Base-by-base conservation (phyloP, 768 basidiomycete genomes). In the Tremella yokohamensis region DNA sequence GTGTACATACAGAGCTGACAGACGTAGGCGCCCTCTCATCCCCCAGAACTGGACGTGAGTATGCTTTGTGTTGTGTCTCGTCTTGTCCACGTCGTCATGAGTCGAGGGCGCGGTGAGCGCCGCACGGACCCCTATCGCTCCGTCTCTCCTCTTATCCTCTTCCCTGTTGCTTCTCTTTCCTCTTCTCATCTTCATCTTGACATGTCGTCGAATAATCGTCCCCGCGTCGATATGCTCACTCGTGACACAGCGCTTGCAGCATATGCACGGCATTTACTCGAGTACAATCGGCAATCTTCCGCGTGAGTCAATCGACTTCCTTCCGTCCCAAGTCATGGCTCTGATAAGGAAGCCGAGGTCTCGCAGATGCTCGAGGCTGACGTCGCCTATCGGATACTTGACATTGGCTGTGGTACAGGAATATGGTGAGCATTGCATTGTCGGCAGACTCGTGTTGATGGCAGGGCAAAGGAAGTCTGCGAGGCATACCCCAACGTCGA, bases 401-500 rank as follows among this genome's bases (percentile, higher is more conserved):
- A 61, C 50, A 50, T 61, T 1, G 60, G 60, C 20, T 61, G 60
- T 40, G 60, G 56, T 18, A 61, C 60, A 15, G 60, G 60, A 24
- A 45, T 16, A 34, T 61, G 60, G 60, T 57, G 29, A 40, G 60
- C 45, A 2, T 18, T n/a, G 12, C 13, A 18, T n/a, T 18, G 9
- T 42, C 3, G 2, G n/a, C 22, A n/a, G 15, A 25, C 13, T 26
- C 29, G 29, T 4, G 29, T 11, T 34, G 29, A 34, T 11, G 8
- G n/a, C 22, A 61, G 60, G 60, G 60, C 55, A 8, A 13, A 50
- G 16, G 60, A 61, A 42, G 42, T 61, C 19, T 22, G 38, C 2
- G 29, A 49, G 44, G 51, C 49, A 13, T 61, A 56, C 38, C 60
- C 60, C 11, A 49, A 53, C 37, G 44, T 52, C 19, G 39, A 57